phyloP scores from a whole-genome alignment of 2,329 filamentous ascomycete genomes.

The Teratosphaeria nubilosa region DNA sequence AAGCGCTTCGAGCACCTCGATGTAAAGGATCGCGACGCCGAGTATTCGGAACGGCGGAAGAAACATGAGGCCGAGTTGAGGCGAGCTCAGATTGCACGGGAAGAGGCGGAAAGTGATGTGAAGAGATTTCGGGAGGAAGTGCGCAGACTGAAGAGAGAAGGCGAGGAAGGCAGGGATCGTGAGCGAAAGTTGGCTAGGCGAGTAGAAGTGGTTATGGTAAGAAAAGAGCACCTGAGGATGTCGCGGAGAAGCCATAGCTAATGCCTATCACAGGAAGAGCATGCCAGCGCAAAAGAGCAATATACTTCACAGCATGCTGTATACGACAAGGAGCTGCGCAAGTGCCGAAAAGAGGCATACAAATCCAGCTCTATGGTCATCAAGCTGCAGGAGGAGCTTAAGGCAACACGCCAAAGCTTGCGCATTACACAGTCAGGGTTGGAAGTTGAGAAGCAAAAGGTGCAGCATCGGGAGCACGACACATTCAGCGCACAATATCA shows the following conservation, averaged over 20 bases:
- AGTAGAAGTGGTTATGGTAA: conserved; percentile 59
- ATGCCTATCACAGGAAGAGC: conserved; percentile 49
- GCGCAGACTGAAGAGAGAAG: conserved; percentile 44
- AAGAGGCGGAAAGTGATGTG: conserved; percentile 63
- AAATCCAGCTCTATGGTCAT: conserved; percentile 60
- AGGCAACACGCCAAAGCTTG: conserved; percentile 46
- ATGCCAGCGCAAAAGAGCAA: conserved; percentile 57
- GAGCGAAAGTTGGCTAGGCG: conserved; percentile 58
- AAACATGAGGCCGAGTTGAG: conserved; percentile 35
- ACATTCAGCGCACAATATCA: conserved; percentile 58
- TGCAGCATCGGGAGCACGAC: conserved; percentile 55
- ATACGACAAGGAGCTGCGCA: conserved; percentile 65
- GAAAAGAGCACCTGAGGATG: conserved; percentile 17
- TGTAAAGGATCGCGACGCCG: conserved; percentile 36
- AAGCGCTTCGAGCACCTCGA: conserved; percentile 64
- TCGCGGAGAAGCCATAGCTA: conserved; percentile 8
- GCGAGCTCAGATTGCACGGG: conserved; percentile 37
- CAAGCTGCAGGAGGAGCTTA: conserved; percentile 65
- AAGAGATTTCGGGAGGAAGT: conserved; percentile 53
- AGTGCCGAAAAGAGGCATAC: conserved; percentile 62
- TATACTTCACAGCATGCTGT: conserved; percentile 29
- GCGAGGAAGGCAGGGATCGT: conserved; percentile 56
- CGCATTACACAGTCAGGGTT: conserved; percentile 50
- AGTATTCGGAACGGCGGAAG: conserved; percentile 29
- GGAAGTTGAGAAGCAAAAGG: conserved; percentile 53